Evolutionary conservation across 129 eudicot species (phyloP).

Genomic region (Flaveria bidentis): DNA sequence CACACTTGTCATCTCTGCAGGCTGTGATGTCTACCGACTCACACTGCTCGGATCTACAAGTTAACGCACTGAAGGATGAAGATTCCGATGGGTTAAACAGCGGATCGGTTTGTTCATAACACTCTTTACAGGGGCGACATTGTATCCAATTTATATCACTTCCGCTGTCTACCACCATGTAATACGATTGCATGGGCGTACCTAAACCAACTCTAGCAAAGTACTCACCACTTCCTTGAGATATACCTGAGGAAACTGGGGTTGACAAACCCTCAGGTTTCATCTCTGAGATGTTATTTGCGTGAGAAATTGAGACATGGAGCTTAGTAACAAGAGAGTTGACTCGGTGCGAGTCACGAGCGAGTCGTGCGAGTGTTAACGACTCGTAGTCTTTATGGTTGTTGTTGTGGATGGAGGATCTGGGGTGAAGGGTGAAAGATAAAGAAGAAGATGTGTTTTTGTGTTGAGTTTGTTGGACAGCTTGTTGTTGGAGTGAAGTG

Average conservation of each 20-base stretch:
- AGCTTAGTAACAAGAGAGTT: constrained; percentile 26
- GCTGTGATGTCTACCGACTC: constrained; percentile 39
- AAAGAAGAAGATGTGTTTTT: constrained; percentile 25
- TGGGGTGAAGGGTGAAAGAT: constrained; percentile 47
- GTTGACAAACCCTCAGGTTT: constrained; percentile 42
- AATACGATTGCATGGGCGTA: constrained; percentile 45
- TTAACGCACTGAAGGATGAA: constrained; percentile 31
- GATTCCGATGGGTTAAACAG: constrained; percentile 51
- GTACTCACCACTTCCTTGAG: constrained; percentile 82
- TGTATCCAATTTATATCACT: constrained; percentile 89
- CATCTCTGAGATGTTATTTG: constrained; percentile 24
- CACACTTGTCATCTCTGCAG: constrained; percentile 47
- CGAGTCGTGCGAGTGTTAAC: constrained; percentile 52
- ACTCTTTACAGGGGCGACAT: constrained; percentile 66
- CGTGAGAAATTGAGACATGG: constrained; percentile 22
- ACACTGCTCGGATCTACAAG: constrained; percentile 54
- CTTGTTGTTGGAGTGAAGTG: constrained; percentile 7
- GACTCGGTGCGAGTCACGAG: constrained; percentile 59
- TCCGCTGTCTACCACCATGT: constrained; percentile 71
- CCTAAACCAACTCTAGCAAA: constrained; percentile 79
- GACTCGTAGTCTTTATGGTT: constrained; percentile 48
- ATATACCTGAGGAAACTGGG: constrained; percentile 57
- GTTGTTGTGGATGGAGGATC: constrained; percentile 37
- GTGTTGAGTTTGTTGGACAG: background rate
- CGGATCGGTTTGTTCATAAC: constrained; percentile 77